Conservation (phyloP, 257 asterid species). For the Nicotiana benthamiana region DNA sequence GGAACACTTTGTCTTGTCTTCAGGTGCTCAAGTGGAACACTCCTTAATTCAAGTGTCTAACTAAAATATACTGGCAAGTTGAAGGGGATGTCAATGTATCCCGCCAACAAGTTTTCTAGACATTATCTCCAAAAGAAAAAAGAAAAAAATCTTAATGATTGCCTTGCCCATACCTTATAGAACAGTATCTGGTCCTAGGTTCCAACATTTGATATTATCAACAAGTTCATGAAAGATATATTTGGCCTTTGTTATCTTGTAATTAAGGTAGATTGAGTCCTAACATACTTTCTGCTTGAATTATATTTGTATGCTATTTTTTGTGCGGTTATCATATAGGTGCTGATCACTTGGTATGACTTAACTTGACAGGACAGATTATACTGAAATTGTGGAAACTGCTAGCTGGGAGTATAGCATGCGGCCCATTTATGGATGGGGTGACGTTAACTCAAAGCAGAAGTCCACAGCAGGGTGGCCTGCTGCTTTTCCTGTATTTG, state of each 20-base stretch:
- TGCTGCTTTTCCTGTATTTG: conserved; percentile 97
- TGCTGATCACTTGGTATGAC: conserved; percentile 25
- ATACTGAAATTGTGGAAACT: conserved; percentile 68
- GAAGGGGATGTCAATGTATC: too few relatives aligned
- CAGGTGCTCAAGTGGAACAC: too few relatives aligned
- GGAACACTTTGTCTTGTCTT: too few relatives aligned
- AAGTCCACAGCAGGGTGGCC: conserved; percentile 99
- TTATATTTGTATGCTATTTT: not conserved
- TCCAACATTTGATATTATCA: not conserved
- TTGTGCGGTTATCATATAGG: conserved; percentile 1
- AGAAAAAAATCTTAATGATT: not conserved
- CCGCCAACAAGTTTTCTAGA: too few relatives aligned
- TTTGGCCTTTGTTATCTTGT: not conserved
- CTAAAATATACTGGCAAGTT: too few relatives aligned
- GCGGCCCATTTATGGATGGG: conserved; percentile 93
- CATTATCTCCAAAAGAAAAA: too few relatives aligned
- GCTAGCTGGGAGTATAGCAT: conserved; percentile 95
- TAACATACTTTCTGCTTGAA: not conserved
- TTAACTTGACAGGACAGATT: conserved; percentile 68
- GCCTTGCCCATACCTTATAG: not conserved
- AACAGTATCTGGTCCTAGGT: not conserved
- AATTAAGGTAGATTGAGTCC: not conserved
- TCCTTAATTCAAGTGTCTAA: too few relatives aligned
- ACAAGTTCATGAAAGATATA: not conserved
- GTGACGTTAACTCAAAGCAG: conserved; percentile 71